A percentile compares a stretch with the other conserved stretches of the same genome.
Conservation (phyloP, 1,284 basidiomycete genomes). For the Rhodotorula sp. region DNA sequence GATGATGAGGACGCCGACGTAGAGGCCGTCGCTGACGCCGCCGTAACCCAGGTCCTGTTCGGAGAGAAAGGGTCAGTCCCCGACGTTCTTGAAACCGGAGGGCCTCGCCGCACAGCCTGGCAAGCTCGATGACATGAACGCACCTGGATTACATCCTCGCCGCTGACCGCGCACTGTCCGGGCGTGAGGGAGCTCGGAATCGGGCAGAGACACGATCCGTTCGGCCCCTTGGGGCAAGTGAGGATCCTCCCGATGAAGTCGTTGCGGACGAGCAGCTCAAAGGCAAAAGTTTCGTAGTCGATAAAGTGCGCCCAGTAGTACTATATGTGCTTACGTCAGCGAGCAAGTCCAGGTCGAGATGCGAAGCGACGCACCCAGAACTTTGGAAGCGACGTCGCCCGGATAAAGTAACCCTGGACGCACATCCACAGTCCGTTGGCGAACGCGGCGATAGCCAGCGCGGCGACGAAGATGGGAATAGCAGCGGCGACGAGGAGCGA, state of each 20-base stretch:
- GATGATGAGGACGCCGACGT: slow-evolving; percentile 47
- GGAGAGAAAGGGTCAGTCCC: background rate
- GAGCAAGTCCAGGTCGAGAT: background rate
- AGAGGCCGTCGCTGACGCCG: slow-evolving; percentile 41
- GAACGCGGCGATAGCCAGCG: slow-evolving; percentile 60
- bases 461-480: slow-evolving; percentile 62
- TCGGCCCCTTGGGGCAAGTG: slow-evolving; percentile 47
- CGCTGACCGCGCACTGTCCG: slow-evolving; percentile 44
- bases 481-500: slow-evolving; percentile 57
- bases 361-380: slow-evolving; percentile 53
- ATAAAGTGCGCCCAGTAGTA: too few relatives aligned
- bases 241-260: slow-evolving; percentile 58
- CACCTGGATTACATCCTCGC: slow-evolving; percentile 48
- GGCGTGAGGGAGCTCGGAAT: slow-evolving; percentile 45
- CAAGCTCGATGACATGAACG: slow-evolving; percentile 5
- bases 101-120: background rate
- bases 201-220: slow-evolving; percentile 46
- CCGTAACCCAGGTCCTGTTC: slow-evolving; percentile 41
- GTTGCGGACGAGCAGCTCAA: slow-evolving; percentile 53
- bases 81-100: background rate
- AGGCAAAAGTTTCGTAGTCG: slow-evolving; percentile 53
- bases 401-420: slow-evolving; percentile 50
- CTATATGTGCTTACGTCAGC: too few relatives aligned
- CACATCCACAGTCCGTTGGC: slow-evolving; percentile 63
- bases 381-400: slow-evolving; percentile 56